phyloP scores from a whole-genome alignment of 2,329 filamentous ascomycete genomes.

The Dactylella cylindrospora region DNA sequence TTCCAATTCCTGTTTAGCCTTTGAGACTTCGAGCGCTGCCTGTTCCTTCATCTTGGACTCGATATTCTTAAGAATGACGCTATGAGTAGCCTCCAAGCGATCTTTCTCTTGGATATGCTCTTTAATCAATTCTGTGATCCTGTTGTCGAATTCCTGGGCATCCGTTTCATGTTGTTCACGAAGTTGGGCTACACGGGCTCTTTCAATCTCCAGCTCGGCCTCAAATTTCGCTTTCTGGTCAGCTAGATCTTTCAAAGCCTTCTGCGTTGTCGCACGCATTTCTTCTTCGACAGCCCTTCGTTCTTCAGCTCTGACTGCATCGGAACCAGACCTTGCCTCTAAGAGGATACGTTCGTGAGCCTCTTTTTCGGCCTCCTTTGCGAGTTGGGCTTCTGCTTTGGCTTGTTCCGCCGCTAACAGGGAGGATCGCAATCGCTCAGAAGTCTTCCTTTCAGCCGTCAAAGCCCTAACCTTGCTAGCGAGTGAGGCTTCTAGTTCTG shows the following conservation, averaged over 20 bases:
- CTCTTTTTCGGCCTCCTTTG: conserved; percentile 20
- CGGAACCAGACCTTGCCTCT: conserved; percentile 7
- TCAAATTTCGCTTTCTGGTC: conserved; percentile 14
- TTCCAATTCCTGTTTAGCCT: conserved; percentile 14
- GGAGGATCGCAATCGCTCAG: conserved; percentile 24
- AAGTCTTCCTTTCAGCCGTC: conserved; percentile 30
- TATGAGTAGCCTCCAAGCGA: not conserved
- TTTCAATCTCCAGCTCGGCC: conserved; percentile 15
- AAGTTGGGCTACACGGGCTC: conserved; percentile 2
- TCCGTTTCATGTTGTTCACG: conserved; percentile 22
- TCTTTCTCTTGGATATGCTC: conserved; percentile 24
- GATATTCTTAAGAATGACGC: conserved; percentile 4
- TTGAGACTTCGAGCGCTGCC: conserved; percentile 1
- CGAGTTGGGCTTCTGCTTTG: conserved; percentile 12
- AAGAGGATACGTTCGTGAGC: conserved; percentile 9
- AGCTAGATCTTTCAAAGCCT: not conserved
- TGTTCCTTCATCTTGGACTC: conserved; percentile 12
- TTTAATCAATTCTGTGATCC: conserved; percentile 19
- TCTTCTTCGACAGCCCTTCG: conserved; percentile 6
- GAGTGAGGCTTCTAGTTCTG: conserved; percentile 32
- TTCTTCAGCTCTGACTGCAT: not conserved
- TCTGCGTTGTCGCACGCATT: not conserved
- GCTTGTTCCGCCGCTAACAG: conserved; percentile 13
- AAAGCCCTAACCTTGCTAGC: conserved; percentile 30
- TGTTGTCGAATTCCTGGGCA: conserved; percentile 13